phyloP scores from a whole-genome alignment of 192 early-diverging fungal genomes.

The Entomortierella parvispora region DNA sequence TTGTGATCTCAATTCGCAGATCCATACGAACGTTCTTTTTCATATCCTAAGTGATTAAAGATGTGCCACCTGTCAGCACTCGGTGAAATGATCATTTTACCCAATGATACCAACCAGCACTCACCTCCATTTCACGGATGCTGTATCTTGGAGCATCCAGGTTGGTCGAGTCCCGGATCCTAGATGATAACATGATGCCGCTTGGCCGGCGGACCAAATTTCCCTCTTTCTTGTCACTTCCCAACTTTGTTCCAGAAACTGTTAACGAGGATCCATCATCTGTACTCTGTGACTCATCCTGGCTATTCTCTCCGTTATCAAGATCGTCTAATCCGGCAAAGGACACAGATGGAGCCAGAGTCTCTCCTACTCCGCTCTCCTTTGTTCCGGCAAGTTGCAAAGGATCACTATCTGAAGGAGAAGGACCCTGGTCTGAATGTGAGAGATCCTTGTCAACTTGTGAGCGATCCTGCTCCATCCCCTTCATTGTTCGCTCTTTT shows the following conservation, averaged over 20 bases:
- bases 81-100: neutral
- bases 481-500: slow-evolving; percentile 20
- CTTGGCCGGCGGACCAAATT: slow-evolving; percentile 30
- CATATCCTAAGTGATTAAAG: slow-evolving; percentile 27
- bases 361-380: neutral
- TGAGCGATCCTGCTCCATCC: slow-evolving; percentile 2
- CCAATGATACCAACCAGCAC: neutral
- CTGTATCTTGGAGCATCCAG: slow-evolving; percentile 49
- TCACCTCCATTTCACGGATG: slow-evolving; percentile 52
- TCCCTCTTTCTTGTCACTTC: slow-evolving; percentile 13
- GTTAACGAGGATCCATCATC: neutral
- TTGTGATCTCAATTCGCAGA: slow-evolving; percentile 48
- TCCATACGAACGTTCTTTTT: slow-evolving; percentile 53
- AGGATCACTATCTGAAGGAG: too few species aligned
- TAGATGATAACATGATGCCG: slow-evolving; percentile 37
- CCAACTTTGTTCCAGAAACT: neutral
- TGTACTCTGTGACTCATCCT: slow-evolving; percentile 3
- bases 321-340: slow-evolving; percentile 27
- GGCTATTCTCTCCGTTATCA: neutral
- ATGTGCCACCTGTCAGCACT: neutral
- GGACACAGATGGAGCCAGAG: slow-evolving; percentile 11
- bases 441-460: neutral
- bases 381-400: too few species aligned
- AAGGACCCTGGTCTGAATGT: too few species aligned
- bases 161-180: slow-evolving; percentile 50